Conservation (phyloP, 331 rosid genomes). For the Spiraea crenata region DNA sequence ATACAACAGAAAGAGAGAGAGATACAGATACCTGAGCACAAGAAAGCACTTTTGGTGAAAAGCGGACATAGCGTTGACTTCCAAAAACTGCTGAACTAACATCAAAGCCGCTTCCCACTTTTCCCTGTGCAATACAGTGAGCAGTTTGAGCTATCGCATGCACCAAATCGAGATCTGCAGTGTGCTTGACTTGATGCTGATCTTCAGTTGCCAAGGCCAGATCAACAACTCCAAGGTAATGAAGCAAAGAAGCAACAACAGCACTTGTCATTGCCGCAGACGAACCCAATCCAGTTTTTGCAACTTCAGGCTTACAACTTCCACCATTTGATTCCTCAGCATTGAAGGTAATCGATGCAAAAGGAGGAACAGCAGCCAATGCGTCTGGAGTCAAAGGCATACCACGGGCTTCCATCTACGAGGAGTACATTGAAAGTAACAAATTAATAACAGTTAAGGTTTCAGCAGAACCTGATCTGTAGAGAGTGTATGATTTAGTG, state of each 20-base stretch:
- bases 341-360: conserved; percentile 79
- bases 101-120: conserved; percentile 99
- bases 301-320: conserved; percentile 84
- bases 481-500: background rate
- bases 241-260: conserved; percentile 92
- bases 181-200: conserved; percentile 38
- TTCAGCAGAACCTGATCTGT: conserved; percentile 4
- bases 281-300: conserved; percentile 97
- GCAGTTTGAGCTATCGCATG: conserved; percentile 95
- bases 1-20: background rate
- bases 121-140: conserved; percentile 95
- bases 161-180: conserved; percentile 63
- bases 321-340: conserved; percentile 57
- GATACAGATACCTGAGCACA: conserved; percentile 66
- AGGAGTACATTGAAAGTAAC: conserved; percentile 5
- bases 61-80: conserved; percentile 95
- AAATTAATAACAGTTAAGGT: background rate
- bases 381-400: conserved; percentile 83
- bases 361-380: conserved; percentile 79
- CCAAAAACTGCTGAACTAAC: conserved; percentile 98
- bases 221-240: conserved; percentile 73
- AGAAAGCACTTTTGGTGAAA: conserved; percentile 92
- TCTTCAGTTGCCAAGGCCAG: conserved; percentile 43
- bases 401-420: conserved; percentile 77
- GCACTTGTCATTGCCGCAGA: conserved; percentile 99